A percentile compares a stretch with the other conserved stretches of the same genome.
Conservation (phyloP, 805 yeast genomes). For the Kodamaea fukazawae region DNA sequence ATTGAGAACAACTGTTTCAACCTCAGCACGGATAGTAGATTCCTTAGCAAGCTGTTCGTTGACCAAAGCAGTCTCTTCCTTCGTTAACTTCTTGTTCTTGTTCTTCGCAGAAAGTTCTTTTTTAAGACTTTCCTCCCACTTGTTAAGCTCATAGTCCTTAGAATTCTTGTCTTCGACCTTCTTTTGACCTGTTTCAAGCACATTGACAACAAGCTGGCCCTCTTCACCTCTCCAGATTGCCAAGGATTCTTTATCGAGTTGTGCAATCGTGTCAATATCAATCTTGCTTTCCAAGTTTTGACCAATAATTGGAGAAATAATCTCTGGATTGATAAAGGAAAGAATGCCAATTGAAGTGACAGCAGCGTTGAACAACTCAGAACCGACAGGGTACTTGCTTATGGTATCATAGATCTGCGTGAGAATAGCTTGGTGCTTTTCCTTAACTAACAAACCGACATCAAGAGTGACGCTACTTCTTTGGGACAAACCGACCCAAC, state of each 20-base stretch:
- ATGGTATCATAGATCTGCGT: slow-evolving; percentile 21
- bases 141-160: slow-evolving; percentile 77
- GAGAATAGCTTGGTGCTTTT: slow-evolving; percentile 21
- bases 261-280: slow-evolving; percentile 28
- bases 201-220: slow-evolving; percentile 67
- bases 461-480: slow-evolving; percentile 49
- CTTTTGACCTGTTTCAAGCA: slow-evolving; percentile 45
- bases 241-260: slow-evolving; percentile 49
- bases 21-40: slow-evolving; percentile 47
- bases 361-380: slow-evolving; percentile 48
- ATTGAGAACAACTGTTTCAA: slow-evolving; percentile 36
- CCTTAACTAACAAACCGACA: slow-evolving; percentile 55
- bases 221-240: slow-evolving; percentile 67
- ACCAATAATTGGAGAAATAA: slow-evolving; percentile 51
- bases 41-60: slow-evolving; percentile 66
- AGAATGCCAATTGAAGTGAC: slow-evolving; percentile 33
- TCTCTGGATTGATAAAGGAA: slow-evolving; percentile 59
- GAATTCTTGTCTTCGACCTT: slow-evolving; percentile 62
- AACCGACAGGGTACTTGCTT: not conserved
- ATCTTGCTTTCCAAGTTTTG: slow-evolving; percentile 45
- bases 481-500: slow-evolving; percentile 79
- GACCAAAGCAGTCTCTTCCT: slow-evolving; percentile 69
- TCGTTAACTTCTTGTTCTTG: slow-evolving; percentile 55
- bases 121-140: slow-evolving; percentile 87
- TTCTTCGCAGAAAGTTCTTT: slow-evolving; percentile 66